Evolutionary conservation across 192 early-diverging fungal genomes (phyloP), one percentile per base, ranked within the genome.

Genomic region (Allomyces macrogynus): DNA sequence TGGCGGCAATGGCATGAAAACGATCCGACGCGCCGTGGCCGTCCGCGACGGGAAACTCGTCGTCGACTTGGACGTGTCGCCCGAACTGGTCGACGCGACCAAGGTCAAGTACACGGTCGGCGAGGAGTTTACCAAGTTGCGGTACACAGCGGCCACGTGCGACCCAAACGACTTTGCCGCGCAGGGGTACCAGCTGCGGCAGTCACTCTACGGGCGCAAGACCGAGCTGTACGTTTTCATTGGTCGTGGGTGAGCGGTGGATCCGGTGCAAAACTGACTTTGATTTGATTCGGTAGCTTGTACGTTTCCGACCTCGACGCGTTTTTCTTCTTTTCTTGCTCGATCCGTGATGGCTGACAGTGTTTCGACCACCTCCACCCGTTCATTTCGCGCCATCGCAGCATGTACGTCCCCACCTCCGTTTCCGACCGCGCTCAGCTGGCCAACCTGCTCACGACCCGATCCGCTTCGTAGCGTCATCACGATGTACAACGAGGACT

Each of bases 401-500:
- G 32, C 32, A 40, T 40, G 32, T 40, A 40, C 32, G 32, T 40
- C 32, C 4, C 4, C 26, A 8, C 7, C 0, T 40, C 32, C 32
- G 0, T 8, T 40, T 26, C 4, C 26, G 7, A 8, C 7, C 32
- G 32, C 32, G 7, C 7, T 8, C 32, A 7, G 0, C 32, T 8
- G 4, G 32, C 32, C 32, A 8, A 40, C 7, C 32, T 0, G 32
- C 32, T 40, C 32, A 40, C 32, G 32, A 40, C 7, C 26, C 32
- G 32, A 40, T 40, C 7, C 32, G 32, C 7, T 3, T 43, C 84
- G 91, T 68, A 87, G 92, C 66, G 91, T 95, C 65, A 80, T 95
- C 66, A 94, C 92, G 27, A 93, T 95, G 91, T 91, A 86, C 75
- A 78, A 80, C 71, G 93, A 96, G 77, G 92, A 93, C 74, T 88